Evolutionary conservation across 306 rosid genomes (phyloP), one percentile per base, ranked within the genome.

Genomic region (Mimosa pudica): DNA sequence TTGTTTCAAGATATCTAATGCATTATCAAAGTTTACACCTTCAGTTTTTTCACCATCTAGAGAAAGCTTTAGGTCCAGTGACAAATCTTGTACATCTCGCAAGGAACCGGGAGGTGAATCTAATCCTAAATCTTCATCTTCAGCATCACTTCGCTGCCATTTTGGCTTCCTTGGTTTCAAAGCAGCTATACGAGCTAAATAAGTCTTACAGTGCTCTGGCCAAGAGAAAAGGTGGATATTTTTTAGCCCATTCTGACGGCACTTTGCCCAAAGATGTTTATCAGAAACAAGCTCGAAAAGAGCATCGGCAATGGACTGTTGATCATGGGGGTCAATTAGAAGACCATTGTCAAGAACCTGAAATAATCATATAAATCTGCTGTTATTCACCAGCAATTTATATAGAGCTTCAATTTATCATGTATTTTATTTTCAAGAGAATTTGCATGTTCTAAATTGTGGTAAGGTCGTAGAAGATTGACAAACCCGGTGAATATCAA

Each of bases 131-230:
- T 81, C 88, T 85, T 90, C 97, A 51, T 78, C 96, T 58, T 86
- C 99, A 86, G 89, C 96, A 76, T 90, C 98, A 76, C 61, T 87
- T 82, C 93, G 89, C 60, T 74, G 93, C 99, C 99, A 96, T 64
- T 93, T 98, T 66, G 98, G 99, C 85, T 96, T 84, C 83, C 96
- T 89, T 72, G 96, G 91, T 84, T 88, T 93, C 90, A 92, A 91
- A 77, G 92, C 75, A 71, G 96, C 93, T 81, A 96, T 93, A 82
- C 85, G 89, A 73, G 98, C 90, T 72, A 93, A 92, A 87, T 96
- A 96, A 54, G 90, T 89, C 88, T 91, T 96, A 80, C 99, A 93
- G 81, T 96, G 99, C 85, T 93, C 98, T 14, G 97, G 98, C 98
- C 97, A 93, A 16, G 98, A 93, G 83, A 90, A 93, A 58, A 90